These are phyloP conservation scores for Phytophthora europaea DNA, from an alignment of 352 stramenopile genomes.

Conservation along the genomic window DNA sequence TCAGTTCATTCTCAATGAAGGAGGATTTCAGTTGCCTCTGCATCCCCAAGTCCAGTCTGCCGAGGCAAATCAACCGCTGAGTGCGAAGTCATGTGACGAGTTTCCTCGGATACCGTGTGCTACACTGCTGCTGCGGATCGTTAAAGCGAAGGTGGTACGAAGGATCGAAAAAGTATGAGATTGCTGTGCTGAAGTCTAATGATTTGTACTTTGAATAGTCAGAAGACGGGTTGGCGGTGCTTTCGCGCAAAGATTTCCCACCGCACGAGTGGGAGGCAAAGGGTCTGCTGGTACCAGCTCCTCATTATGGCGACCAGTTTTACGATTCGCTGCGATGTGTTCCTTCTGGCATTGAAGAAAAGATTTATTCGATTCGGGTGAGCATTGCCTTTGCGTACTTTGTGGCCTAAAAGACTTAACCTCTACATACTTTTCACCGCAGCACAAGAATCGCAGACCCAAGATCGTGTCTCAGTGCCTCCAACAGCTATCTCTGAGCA, in stretches of 20 bases:
- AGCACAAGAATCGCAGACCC: constrained; percentile 35
- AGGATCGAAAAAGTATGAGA: background rate
- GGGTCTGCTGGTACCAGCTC: constrained; percentile 54
- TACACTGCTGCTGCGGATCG: constrained; percentile 80
- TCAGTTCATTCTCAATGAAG: constrained; percentile 74
- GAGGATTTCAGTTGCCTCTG: constrained; percentile 85
- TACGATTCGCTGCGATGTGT: constrained; percentile 67
- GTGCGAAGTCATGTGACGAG: constrained; percentile 41
- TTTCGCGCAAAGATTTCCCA: constrained; percentile 63
- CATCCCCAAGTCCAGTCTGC: constrained; percentile 54
- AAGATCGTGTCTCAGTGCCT: constrained; percentile 38
- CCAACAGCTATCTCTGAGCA: constrained; percentile 29
- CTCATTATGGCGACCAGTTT: constrained; percentile 51
- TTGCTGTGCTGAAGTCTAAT: background rate
- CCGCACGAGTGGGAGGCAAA: constrained; percentile 60
- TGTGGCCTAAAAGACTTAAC: background rate
- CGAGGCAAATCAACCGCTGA: constrained; percentile 45
- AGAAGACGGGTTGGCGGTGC: constrained; percentile 63
- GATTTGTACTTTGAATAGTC: constrained; percentile 17
- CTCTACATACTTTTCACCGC: background rate
- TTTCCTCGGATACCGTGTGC: constrained; percentile 79
- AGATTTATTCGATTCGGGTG: constrained; percentile 69
- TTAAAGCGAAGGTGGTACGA: constrained; percentile 55
- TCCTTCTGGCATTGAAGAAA: constrained; percentile 64
- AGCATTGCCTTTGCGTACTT: background rate